Base-by-base conservation (phyloP, 345 rosid genomes). In the Eucalyptus dawsonii region DNA sequence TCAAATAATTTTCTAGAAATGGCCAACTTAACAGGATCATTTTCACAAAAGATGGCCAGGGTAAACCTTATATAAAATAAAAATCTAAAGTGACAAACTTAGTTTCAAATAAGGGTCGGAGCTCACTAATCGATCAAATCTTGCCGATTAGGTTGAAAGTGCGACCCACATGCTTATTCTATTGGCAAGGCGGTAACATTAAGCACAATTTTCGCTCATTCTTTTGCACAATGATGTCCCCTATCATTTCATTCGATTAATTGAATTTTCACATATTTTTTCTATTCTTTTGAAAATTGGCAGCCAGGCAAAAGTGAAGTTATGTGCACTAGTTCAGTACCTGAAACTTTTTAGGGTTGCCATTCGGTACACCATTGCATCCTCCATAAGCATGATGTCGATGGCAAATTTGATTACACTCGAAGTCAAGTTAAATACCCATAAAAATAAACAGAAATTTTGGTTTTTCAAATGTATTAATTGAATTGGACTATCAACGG, bases 401-500 rank as follows among this genome's bases (percentile, higher is more conserved):
- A 89, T 88, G 21, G 29, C 6, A 15, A 8, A 29, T 44, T 24
- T 58, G n/a, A 58, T 25, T 58, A 24, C 6, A 11, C n/a, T 58
- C 14, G n/a, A 25, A 58, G 14, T 24, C 65, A 24, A 40, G 11
- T 31, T 54, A 29, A n/a, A 17, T 50, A 58, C 85, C 37, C 10
- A 4, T 29, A 1, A 65, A 31, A 44, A 21, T 87, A 6, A 25
- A 4, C 12, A 62, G 80, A 21, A 17, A 80, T 47, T n/a, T 11
- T 17, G 37, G 47, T 80, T 40, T 54, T 65, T 29, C 69, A 72
- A 60, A 54, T 86, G 50, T 72, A 50, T 88, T 86, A 53, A 24
- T 50, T 50, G 86, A 88, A 91, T 95, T 96, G 97, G 95, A 98
- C 97, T 19, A 91, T 96, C 29, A 90, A 92, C 65, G 60, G 95